Evolutionary conservation across 2,329 filamentous ascomycete genomes (phyloP).

Genomic region (Raffaelea albimanens): DNA sequence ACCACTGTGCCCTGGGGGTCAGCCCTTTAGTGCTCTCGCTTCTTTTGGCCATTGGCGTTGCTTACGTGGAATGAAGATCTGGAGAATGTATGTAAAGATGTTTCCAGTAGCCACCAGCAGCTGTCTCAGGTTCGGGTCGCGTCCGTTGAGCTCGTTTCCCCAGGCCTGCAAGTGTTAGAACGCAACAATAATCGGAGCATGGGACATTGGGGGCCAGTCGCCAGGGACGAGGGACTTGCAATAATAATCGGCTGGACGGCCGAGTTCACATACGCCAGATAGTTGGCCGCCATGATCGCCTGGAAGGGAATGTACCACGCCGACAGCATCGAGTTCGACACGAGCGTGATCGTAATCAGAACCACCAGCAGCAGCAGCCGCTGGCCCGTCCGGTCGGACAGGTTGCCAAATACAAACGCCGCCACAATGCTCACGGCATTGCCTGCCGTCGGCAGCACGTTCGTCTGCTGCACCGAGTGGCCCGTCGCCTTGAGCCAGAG

Average conservation of each 20-base stretch:
- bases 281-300: slow-evolving; percentile 14
- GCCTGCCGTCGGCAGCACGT: slow-evolving; percentile 37
- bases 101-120: slow-evolving; percentile 14
- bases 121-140: slow-evolving; percentile 12
- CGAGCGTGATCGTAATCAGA: slow-evolving; percentile 9
- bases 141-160: slow-evolving; percentile 13
- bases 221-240: slow-evolving; percentile 5
- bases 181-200: neutral
- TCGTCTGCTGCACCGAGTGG: slow-evolving; percentile 37
- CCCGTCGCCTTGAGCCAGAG: slow-evolving; percentile 40
- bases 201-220: neutral
- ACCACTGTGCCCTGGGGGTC: slow-evolving; percentile 12
- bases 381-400: slow-evolving; percentile 14
- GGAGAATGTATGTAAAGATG: slow-evolving; percentile 12
- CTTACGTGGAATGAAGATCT: slow-evolving; percentile 13
- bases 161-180: slow-evolving; percentile 5
- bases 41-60: too few species aligned
- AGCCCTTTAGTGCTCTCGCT: too few species aligned
- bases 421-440: slow-evolving; percentile 36
- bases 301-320: slow-evolving; percentile 14
- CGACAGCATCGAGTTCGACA: slow-evolving; percentile 15
- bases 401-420: slow-evolving; percentile 25
- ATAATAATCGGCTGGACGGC: slow-evolving; percentile 17
- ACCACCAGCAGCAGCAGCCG: slow-evolving; percentile 10
- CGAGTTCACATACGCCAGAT: slow-evolving; percentile 13